These are phyloP conservation scores for Phytopythium vexans DNA, from an alignment of 352 stramenopile genomes.

Conservation along the genomic window DNA sequence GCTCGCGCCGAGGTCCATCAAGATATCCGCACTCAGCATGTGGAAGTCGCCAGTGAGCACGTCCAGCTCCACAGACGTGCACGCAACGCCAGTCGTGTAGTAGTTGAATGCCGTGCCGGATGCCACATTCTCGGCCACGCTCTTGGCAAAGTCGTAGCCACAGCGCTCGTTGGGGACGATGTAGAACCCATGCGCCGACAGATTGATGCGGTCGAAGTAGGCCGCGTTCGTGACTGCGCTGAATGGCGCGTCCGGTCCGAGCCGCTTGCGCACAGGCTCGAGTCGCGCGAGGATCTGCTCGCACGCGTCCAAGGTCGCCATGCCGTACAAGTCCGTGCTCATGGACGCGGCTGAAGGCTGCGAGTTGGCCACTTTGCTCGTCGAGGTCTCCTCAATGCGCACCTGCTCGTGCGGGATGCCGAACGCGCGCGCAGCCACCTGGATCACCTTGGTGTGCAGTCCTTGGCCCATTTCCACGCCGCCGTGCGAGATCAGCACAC, in stretches of 20 bases:
- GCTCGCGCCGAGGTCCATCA: conserved; percentile 92
- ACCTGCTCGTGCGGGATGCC: conserved; percentile 90
- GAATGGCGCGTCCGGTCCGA: conserved; percentile 76
- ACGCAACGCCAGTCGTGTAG: conserved; percentile 94
- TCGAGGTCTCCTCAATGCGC: conserved; percentile 93
- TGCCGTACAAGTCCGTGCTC: conserved; percentile 96
- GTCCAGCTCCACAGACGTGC: conserved; percentile 94
- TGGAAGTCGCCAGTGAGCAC: conserved; percentile 93
- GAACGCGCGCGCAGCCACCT: conserved; percentile 90
- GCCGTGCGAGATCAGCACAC: conserved; percentile 93
- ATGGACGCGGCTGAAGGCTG: conserved; percentile 94
- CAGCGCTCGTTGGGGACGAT: conserved; percentile 89
- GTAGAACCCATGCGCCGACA: conserved; percentile 96
- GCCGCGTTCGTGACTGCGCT: conserved; percentile 82
- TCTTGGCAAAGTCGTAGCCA: conserved; percentile 91
- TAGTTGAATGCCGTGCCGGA: conserved; percentile 93
- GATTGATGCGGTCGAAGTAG: conserved; percentile 91
- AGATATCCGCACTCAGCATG: conserved; percentile 77
- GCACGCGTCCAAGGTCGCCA: conserved; percentile 96
- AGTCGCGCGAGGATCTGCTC: conserved; percentile 93
- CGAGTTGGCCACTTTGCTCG: conserved; percentile 94
- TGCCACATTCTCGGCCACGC: conserved; percentile 86
- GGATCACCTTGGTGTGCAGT: conserved; percentile 95
- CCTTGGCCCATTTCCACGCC: conserved; percentile 98
- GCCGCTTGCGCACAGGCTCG: conserved; percentile 73